Evolutionary conservation across 345 rosid genomes (phyloP), one percentile per base, ranked within the genome.

Genomic region (Lenwebbia sp.): DNA sequence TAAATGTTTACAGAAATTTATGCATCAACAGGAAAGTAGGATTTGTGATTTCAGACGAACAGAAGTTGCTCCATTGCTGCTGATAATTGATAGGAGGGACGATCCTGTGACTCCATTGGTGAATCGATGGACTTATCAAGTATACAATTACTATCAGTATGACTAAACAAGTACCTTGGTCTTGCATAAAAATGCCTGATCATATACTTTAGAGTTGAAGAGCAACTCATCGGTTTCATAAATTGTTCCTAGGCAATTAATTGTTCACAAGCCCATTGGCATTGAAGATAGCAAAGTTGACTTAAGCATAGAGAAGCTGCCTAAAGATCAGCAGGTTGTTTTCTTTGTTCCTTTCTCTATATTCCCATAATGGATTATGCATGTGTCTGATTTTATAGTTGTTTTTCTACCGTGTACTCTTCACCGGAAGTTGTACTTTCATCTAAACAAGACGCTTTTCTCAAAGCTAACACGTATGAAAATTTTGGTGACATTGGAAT

Each of bases 71-170:
- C 98, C 99, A 21, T 86, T 96, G 87, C 89, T 97, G 86, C 94
- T 95, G 86, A 89, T 97, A 84, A 65, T 97, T 89, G 99, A 97
- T 91, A 92, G 99, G 92, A 96, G 99, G 88, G 99, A 97, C 89
- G 99, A 97, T 87, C 99, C 97, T 6, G 98, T 95, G 88, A 94
- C 99, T 78, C 99, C 99, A 57, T 90, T 97, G 89, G 92, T 95
- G 86, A 97, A 97, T 87, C 99, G 94, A 90, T 97, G 99, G 99
- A 97, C 99, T 86, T 97, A 97, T 91, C 98, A 96, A 98, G 98
- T 95, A 89, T 83, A 83, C 53, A 70, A 86, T 49, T 81, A 23
- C 56, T 86, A 26, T 90, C 88, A 87, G 83, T 86, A 21, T 87
- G 30, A 62, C 82, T 49, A 50, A 70, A 74, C 60, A 47, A 74